Conservation (phyloP, 129 eudicot species). For the Kitagawia praeruptora region DNA sequence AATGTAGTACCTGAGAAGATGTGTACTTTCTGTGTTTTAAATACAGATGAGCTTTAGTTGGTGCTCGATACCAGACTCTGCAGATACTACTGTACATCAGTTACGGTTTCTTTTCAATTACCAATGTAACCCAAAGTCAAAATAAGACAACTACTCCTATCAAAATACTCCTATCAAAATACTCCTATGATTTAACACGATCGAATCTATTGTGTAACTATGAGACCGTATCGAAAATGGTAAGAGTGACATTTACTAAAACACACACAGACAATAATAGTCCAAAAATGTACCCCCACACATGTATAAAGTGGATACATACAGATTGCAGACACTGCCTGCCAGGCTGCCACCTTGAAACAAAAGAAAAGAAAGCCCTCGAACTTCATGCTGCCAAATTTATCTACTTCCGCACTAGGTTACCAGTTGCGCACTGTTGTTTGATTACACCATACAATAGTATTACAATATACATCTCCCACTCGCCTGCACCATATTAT, state of each 20-base stretch:
- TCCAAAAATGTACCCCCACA: background rate
- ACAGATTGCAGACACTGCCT: background rate
- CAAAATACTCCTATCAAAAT: background rate
- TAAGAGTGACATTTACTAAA: background rate
- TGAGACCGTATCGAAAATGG: background rate
- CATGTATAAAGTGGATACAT: background rate
- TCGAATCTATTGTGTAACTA: too few relatives aligned
- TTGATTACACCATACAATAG: background rate
- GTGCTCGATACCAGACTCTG: background rate
- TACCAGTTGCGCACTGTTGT: background rate
- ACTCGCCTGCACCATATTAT: background rate
- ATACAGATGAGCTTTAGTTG: background rate
- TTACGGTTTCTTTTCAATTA: background rate
- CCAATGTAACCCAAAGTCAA: background rate
- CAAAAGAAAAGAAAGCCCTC: background rate
- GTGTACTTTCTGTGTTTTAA: background rate
- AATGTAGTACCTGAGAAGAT: background rate
- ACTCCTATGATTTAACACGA: too few relatives aligned
- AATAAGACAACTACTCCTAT: background rate
- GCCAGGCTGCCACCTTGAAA: background rate
- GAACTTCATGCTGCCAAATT: constrained; percentile 4
- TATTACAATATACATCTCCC: background rate
- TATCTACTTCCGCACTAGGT: background rate
- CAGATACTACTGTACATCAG: background rate
- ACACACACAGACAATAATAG: background rate